Base-by-base conservation (phyloP, 2,329 filamentous ascomycete genomes). In the Clonostachys rhizophaga region DNA sequence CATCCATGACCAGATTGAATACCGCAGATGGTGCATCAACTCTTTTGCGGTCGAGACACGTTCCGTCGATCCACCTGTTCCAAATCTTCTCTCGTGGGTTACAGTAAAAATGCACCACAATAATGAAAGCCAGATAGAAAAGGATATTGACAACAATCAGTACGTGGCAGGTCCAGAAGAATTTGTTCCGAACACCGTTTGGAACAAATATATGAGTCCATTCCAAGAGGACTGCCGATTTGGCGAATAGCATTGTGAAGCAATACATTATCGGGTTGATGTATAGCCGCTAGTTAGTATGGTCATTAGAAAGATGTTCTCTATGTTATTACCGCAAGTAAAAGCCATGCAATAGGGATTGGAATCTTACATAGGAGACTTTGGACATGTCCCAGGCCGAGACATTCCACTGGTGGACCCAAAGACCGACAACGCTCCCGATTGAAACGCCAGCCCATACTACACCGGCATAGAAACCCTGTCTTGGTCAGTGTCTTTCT, bases 1-100 rank as follows among this genome's bases (percentile, higher is more conserved):
- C 14, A 41, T 64, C 61, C 9, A 55, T 54, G 6, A 47, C 37
- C 3, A 63, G 43, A 40, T 63, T 58, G 34, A 62, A 47, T 12
- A 17, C 42, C 6, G 58, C 55, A 4, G 57, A 50, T 2, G 50
- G 47, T 4, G 56, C 35, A 17, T 55, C 52, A 34, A 49, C 16
- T 16, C 16, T 37, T 16, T 37, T 20, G 20, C 20, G 35, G 35
- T 37, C 13, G 35, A 13, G 35, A 16, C 35, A 37, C 12, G 51
- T 41, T 37, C 14, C 18, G 14, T 24, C 12, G 18, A 33, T 30
- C 11, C 12, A n/a, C 14, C 12, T 13, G 13, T 61, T 52, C 60
- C 59, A 62, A 39, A 56, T 61, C 34, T 54, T 55, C 20, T 52
- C 33, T 14, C 53, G 48, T 9, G 62, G 61, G 11, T 34, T 48